phyloP scores from a whole-genome alignment of 179 eudicot genomes.

The Actinidia polygama region DNA sequence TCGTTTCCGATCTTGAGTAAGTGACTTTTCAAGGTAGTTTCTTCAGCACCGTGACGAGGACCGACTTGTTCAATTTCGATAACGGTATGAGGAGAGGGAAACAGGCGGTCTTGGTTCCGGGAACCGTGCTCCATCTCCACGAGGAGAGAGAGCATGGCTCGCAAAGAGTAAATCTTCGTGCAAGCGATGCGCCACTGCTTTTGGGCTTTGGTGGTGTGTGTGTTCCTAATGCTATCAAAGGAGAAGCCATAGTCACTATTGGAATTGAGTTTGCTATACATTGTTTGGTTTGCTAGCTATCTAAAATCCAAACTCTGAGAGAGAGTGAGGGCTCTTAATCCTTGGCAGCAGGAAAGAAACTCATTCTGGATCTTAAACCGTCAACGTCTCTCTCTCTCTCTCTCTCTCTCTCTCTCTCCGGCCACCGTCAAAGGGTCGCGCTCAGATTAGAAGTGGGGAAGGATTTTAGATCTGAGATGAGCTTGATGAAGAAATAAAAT shows the following conservation, averaged over 20 bases:
- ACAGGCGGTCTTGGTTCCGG: background rate
- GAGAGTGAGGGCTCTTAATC: background rate
- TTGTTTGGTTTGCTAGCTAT: background rate
- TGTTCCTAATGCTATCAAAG: background rate
- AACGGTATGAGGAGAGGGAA: background rate
- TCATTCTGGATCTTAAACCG: no score
- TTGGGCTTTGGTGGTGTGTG: conserved; percentile 16
- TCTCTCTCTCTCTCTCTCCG: no score
- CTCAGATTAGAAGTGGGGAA: no score
- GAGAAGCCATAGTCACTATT: background rate
- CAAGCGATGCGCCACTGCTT: conserved; percentile 29
- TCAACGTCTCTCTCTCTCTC: no score
- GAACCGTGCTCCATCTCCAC: background rate
- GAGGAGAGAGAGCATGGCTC: conserved; percentile 27
- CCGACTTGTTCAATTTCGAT: background rate
- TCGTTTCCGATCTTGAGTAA: background rate
- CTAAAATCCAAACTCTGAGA: background rate
- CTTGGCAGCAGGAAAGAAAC: background rate
- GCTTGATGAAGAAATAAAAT: no score
- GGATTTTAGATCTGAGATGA: no score
- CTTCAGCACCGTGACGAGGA: background rate
- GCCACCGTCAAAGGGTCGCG: no score
- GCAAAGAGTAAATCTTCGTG: conserved; percentile 24
- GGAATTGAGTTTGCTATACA: conserved; percentile 1
- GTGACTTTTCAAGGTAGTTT: background rate